Percentiles rank a stretch among this genome's conserved stretches.
phyloP scores from a whole-genome alignment of 306 rosid genomes.

The Malus orientalis region DNA sequence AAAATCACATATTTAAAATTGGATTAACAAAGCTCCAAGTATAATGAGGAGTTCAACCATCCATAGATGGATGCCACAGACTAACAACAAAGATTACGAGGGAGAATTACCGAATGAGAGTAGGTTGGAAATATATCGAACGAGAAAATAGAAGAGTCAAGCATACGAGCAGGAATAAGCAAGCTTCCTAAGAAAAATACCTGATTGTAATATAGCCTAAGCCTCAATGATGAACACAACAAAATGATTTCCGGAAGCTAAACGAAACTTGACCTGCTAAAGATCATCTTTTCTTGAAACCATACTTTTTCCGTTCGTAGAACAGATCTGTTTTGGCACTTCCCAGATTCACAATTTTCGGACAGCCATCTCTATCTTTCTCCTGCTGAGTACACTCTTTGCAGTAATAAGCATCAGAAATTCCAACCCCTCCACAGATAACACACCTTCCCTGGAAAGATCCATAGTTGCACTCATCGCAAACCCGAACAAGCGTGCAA shows the following conservation, averaged over 20 bases:
- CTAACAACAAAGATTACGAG: not conserved
- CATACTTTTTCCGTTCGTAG: constrained; percentile 90
- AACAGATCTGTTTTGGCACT: constrained; percentile 85
- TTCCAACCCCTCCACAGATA: constrained; percentile 92
- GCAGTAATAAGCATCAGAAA: constrained; percentile 91
- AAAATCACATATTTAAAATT: not conserved
- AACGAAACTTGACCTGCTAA: not conserved
- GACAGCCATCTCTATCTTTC: constrained; percentile 98
- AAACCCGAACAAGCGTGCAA: constrained; percentile 58
- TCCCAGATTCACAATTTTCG: constrained; percentile 85
- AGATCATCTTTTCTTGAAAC: constrained; percentile 85
- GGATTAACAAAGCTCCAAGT: not conserved
- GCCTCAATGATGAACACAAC: not conserved
- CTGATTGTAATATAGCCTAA: not conserved
- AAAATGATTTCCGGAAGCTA: not conserved
- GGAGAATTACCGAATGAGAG: not conserved
- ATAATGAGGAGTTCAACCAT: not conserved
- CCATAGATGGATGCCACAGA: not conserved
- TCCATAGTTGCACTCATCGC: constrained; percentile 67
- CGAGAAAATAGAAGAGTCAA: not conserved
- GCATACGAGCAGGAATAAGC: not conserved
- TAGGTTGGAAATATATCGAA: not conserved
- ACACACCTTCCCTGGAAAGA: constrained; percentile 84
- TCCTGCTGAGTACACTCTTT: constrained; percentile 99
- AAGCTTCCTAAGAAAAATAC: not conserved